phyloP scores from a whole-genome alignment of 1,284 basidiomycete genomes.

The Cutaneotrichosporon cavernicola region DNA sequence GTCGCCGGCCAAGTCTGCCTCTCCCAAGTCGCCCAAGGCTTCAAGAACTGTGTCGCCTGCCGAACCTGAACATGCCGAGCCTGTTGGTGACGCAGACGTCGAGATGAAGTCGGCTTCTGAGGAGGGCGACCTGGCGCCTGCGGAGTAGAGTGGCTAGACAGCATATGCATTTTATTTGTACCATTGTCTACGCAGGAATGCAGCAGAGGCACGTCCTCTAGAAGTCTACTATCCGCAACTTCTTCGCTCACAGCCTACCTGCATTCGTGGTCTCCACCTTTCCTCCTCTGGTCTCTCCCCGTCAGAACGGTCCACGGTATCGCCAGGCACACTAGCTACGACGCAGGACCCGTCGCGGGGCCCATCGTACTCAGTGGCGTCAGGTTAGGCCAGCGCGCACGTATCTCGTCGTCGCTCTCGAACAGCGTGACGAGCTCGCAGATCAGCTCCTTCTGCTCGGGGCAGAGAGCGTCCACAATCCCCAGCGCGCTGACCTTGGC shows the following conservation, averaged over 20 bases:
- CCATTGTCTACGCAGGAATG: neutral
- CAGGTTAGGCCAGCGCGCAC: conserved; percentile 18
- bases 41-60: neutral
- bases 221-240: neutral
- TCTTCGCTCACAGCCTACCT: neutral
- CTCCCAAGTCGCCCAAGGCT: neutral
- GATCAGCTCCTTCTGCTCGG: conserved; percentile 22
- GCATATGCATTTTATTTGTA: neutral
- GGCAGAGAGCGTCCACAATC: neutral
- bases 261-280: neutral
- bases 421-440: conserved; percentile 22
- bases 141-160: neutral
- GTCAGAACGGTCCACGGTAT: no score
- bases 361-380: neutral
- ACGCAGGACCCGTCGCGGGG: neutral
- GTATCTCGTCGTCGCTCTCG: conserved; percentile 30
- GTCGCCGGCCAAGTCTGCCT: neutral
- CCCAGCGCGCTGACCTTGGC: neutral
- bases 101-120: conserved; percentile 9
- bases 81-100: conserved; percentile 1
- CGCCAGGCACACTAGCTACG: neutral
- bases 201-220: neutral
- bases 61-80: neutral
- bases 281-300: neutral
- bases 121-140: conserved; percentile 3